Conservation (phyloP, 164 flowering plant genomes). For the Chimonanthus salicifolius region DNA sequence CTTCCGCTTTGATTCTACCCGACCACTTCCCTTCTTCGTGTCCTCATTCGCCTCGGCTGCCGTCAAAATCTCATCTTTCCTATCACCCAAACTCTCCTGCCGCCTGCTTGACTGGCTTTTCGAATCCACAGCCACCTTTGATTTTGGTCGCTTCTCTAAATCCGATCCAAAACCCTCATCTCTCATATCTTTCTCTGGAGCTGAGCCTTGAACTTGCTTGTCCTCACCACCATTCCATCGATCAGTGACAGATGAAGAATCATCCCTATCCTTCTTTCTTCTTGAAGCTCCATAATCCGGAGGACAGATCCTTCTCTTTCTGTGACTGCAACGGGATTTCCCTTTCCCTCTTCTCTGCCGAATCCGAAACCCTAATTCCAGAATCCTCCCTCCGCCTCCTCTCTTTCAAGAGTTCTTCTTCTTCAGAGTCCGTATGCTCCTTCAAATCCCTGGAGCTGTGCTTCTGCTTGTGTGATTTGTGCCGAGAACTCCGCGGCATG, state of each 20-base stretch:
- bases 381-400: constrained; percentile 17
- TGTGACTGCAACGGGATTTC: background rate
- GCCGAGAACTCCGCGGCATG: constrained; percentile 67
- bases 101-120: constrained; percentile 42
- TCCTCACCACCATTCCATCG: constrained; percentile 33
- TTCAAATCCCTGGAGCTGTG: constrained; percentile 36
- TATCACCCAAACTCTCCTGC: constrained; percentile 21
- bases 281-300: constrained; percentile 9
- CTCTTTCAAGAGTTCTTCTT: constrained; percentile 12
- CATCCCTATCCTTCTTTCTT: constrained; percentile 24
- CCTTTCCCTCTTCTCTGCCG: constrained; percentile 23
- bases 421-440: constrained; percentile 31
- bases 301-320: constrained; percentile 15
- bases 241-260: constrained; percentile 16
- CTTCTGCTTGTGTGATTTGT: constrained; percentile 54
- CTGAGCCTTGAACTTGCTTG: constrained; percentile 15
- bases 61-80: constrained; percentile 1
- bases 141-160: constrained; percentile 21
- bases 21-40: constrained; percentile 17
- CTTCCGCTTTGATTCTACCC: constrained; percentile 41
- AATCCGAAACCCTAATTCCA: constrained; percentile 24
- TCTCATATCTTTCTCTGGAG: constrained; percentile 15
- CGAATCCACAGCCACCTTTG: constrained; percentile 27
- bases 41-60: constrained; percentile 19
- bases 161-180: constrained; percentile 21